A percentile compares a stretch with the other conserved stretches of the same genome.
Conservation (phyloP, 768 basidiomycete genomes). For the Strobilomyces confusus region DNA sequence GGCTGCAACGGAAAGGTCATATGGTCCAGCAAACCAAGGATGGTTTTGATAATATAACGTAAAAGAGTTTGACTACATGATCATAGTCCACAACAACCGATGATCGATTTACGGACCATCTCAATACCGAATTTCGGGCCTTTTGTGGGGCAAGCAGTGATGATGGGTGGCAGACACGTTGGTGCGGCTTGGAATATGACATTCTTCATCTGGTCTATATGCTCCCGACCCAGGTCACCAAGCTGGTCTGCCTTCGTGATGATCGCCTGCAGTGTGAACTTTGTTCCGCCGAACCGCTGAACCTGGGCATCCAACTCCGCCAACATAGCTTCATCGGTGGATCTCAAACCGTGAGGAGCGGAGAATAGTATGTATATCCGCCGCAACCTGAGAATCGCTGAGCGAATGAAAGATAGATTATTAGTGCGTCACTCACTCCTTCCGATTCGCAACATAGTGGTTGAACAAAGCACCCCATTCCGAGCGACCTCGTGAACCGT, state of each 20-base stretch:
- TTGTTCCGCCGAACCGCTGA: constrained; percentile 32
- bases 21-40: not conserved
- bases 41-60: not conserved
- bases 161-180: constrained; percentile 61
- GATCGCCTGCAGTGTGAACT: constrained; percentile 66
- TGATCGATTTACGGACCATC: constrained; percentile 52
- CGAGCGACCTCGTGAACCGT: constrained; percentile 65
- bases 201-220: constrained; percentile 41
- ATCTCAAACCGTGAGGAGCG: constrained; percentile 57
- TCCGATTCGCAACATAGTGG: constrained; percentile 55
- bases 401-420: not conserved
- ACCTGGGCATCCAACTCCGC: constrained; percentile 36
- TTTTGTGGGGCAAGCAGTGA: constrained; percentile 46
- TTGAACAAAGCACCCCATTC: constrained; percentile 76
- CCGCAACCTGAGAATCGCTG: constrained; percentile 44
- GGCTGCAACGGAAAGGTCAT: not conserved
- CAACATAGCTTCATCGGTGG: constrained; percentile 61
- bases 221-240: constrained; percentile 28
- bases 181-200: constrained; percentile 53
- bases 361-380: constrained; percentile 71
- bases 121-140: constrained; percentile 57
- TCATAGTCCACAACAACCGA: constrained; percentile 51
- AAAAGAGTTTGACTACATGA: not conserved
- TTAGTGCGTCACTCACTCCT: constrained; percentile 44
- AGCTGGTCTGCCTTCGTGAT: constrained; percentile 69